These are phyloP conservation scores for Trichoderma sp. DNA, from an alignment of 2,329 filamentous ascomycete genomes.

Conservation along the genomic window DNA sequence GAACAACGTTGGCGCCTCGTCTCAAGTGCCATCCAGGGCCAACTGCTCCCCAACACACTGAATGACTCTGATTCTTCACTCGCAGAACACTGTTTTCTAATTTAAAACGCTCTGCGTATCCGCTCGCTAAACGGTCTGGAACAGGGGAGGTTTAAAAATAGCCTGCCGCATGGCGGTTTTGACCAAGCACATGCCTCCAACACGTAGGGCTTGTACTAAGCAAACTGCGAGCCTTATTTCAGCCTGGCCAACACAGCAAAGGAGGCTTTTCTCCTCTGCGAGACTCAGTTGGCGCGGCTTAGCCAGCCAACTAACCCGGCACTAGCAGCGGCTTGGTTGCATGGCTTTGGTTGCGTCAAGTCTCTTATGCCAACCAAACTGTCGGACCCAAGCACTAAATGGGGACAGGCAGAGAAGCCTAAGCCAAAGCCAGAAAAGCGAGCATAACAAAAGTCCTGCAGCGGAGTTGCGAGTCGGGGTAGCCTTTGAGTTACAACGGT, in stretches of 20 bases:
- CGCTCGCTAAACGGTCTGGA: neutral
- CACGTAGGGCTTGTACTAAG: neutral
- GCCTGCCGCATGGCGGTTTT: neutral
- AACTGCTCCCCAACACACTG: neutral
- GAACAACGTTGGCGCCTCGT: conserved; percentile 2
- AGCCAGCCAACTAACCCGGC: neutral
- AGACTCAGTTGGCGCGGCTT: conserved; percentile 1
- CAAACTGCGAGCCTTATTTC: conserved; percentile 8
- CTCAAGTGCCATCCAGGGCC: neutral
- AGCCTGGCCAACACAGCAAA: neutral
- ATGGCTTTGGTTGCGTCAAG: neutral
- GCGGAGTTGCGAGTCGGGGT: neutral
- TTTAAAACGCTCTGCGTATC: neutral
- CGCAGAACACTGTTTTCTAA: neutral
- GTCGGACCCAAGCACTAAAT: conserved; percentile 1
- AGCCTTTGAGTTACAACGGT: neutral
- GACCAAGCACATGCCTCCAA: neutral
- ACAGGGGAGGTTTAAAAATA: conserved; percentile 12
- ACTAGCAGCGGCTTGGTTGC: neutral
- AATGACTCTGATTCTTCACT: neutral
- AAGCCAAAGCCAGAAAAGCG: conserved; percentile 7
- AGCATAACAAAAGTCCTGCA: conserved; percentile 10
- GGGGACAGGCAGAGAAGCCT: conserved; percentile 10
- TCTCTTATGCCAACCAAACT: neutral
- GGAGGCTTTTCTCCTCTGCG: neutral